Percentiles rank a stretch among this genome's conserved stretches.
phyloP scores from a whole-genome alignment of 768 basidiomycete species.

The Hypholoma sublateritium region DNA sequence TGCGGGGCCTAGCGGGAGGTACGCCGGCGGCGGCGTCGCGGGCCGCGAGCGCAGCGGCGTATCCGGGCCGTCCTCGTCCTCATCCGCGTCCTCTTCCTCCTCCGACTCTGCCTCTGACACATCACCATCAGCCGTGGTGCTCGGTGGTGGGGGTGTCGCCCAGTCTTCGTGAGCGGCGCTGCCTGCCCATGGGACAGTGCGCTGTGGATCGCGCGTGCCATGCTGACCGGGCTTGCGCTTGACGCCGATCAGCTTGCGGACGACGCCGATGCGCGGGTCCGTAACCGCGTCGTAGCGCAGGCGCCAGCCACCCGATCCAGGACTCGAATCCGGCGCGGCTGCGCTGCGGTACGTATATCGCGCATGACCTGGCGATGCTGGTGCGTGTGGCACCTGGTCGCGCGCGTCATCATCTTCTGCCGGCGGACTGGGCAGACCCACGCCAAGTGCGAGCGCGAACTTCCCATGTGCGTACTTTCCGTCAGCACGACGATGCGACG shows the following conservation, averaged over 20 bases:
- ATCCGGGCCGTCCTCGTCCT: conserved; percentile 35
- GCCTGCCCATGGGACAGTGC: conserved; percentile 16
- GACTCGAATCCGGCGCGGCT: not conserved
- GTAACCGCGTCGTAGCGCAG: conserved; percentile 58
- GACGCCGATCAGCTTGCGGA: conserved; percentile 65
- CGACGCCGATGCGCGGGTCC: conserved; percentile 70
- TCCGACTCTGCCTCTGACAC: conserved; percentile 32
- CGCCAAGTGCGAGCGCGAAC: conserved; percentile 40
- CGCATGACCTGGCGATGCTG: conserved; percentile 3
- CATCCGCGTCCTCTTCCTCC: conserved; percentile 27
- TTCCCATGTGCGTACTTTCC: conserved; percentile 77
- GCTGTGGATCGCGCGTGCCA: conserved; percentile 30
- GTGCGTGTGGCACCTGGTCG: not conserved
- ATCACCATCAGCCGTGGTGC: conserved; percentile 24
- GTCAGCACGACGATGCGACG: conserved; percentile 60
- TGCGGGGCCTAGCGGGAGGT: conserved; percentile 69
- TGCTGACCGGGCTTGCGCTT: conserved; percentile 59
- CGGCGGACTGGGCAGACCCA: conserved; percentile 54
- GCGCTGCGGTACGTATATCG: not conserved
- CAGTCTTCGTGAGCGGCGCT: conserved; percentile 53
- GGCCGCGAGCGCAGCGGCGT: conserved; percentile 47
- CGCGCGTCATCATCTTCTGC: conserved; percentile 41
- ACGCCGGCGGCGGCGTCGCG: conserved; percentile 68
- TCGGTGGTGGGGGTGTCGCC: conserved; percentile 26
- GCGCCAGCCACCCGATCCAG: conserved; percentile 42